Base-by-base conservation (phyloP, 345 rosid genomes). In the Stellera chamaejasme region DNA sequence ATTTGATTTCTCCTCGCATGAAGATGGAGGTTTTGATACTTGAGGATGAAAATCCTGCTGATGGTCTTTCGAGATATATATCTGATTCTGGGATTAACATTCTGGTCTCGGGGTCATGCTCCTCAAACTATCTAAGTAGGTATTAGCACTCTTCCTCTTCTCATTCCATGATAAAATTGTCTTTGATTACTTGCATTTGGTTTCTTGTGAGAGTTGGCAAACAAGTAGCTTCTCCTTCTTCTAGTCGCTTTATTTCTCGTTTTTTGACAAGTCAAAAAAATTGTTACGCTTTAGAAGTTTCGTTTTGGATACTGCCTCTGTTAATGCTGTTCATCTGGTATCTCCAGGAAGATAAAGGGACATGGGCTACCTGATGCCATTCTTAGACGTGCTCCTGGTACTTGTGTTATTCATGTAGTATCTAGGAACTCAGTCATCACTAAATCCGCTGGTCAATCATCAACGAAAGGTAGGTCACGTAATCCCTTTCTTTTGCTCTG, bases 21-120 rank as follows among this genome's bases (percentile, higher is more conserved):
- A 58, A 90, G 98, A 70, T 85, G 71, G 92, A 85, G 66, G 80
- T 82, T 39, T 15, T 85, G 76, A 79, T 88, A 70, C 73, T 91
- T 26, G 92, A 78, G 61, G 82, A 77, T 75, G 78, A 81, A 28
- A 64, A 82, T 66, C 86, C 98, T 4, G 85, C 90, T 2, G 50
- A 57, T 51, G 89, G 80, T 10, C 90, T 91, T 64, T 32, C 82
- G 69, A 66, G 60, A 52, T 85, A 69, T 23, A 45, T 77, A 10
- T 66, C 79, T 13, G 80, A 74, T 54, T 63, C 63, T 16, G 69
- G 84, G 58, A 73, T 91, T 59, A 56, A 62, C 54, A 63, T 74
- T 75, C 77, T 87, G 67, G 88, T 87, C 11, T 61, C 85, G 78
- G 96, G 96, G 7, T 87, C 97, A 42, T 82, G 72, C 74, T 70